Base-by-base conservation (phyloP, 495 filamentous ascomycete species). In the Pseudomonodictys pantanalensis region DNA sequence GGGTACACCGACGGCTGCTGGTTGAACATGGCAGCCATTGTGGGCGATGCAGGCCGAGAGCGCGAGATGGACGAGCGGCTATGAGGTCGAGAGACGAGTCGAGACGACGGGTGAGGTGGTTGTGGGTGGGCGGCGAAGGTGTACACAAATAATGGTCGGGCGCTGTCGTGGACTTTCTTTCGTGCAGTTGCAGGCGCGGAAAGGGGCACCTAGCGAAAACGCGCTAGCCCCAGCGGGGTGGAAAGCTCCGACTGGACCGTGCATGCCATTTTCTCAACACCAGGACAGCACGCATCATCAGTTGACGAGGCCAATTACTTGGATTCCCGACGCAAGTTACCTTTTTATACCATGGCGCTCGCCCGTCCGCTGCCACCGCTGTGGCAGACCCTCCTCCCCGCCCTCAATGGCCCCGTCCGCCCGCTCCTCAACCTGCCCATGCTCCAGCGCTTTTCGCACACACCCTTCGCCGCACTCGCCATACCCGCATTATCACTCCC, bases 1-100 rank as follows among this genome's bases (percentile, higher is more conserved):
- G 93, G 93, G 74, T 90, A 95, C 68, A 97, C 89, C 25, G 82
- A 41, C 38, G 38, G 78, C 65, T 75, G 73, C 62, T 73, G 56
- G 56, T 46, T 61, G 59, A 78, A 69, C 60, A 69, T 75, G 47
- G 58, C 26, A 49, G 79, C 75, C 68, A 85, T 84, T 73, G 64
- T 51, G 59, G 67, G 63, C 41, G 52, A 49, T 39, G 41, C 2
- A 39, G 18, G 64, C 53, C 50, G 55, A 49, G 39, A 23, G 17
- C 29, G 20, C 11, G 30, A 51, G 48, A 23, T 20, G 35, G 42
- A 41, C 23, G 11, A 35, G 26, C 32, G 32, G 28, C n/a, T n/a
- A n/a, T n/a, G n/a, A n/a, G n/a, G n/a, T n/a, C n/a, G n/a, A n/a
- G n/a, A n/a, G n/a, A n/a, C n/a, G n/a, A n/a, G n/a, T n/a, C n/a